Percentiles rank a stretch among this genome's conserved stretches.
Evolutionary conservation across 2,329 filamentous ascomycete genomes (phyloP).

Genomic region (Diaporthe vaccinii): DNA sequence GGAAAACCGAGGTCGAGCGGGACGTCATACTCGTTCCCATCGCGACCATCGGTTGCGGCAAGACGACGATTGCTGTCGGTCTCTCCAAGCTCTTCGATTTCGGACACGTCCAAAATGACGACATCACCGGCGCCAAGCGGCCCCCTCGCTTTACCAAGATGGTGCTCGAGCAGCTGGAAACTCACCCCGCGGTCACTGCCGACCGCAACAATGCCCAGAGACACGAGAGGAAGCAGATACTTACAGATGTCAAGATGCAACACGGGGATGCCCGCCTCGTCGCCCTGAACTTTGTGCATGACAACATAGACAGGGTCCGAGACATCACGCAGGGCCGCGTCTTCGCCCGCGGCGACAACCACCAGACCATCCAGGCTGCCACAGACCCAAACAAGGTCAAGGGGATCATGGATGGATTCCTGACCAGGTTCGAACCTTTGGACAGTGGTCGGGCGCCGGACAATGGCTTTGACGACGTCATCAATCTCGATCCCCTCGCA

Average conservation of each 20-base stretch:
- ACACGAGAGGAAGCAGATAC: conserved; percentile 89
- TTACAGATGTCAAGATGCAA: conserved; percentile 79
- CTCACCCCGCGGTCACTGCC: conserved; percentile 82
- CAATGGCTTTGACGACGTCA: conserved; percentile 83
- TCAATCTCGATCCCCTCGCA: conserved; percentile 83
- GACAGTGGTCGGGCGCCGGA: conserved; percentile 79
- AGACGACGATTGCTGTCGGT: conserved; percentile 91
- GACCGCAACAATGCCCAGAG: conserved; percentile 95
- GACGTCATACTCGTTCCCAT: conserved; percentile 90
- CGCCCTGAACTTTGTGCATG: conserved; percentile 89
- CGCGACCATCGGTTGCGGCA: conserved; percentile 95
- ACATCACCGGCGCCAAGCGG: conserved; percentile 83
- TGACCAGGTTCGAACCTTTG: conserved; percentile 85
- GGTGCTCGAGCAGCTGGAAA: conserved; percentile 74
- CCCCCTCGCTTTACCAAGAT: conserved; percentile 82
- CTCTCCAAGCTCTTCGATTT: conserved; percentile 87
- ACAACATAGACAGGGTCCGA: conserved; percentile 80
- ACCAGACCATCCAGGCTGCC: conserved; percentile 95
- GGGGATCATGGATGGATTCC: conserved; percentile 94
- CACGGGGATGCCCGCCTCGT: conserved; percentile 79
- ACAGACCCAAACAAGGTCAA: conserved; percentile 81
- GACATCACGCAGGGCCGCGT: conserved; percentile 83
- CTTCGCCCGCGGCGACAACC: conserved; percentile 89
- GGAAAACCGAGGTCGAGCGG: conserved; percentile 67
- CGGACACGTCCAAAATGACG: conserved; percentile 97